These are phyloP conservation scores for Buddleja alternifolia DNA, from an alignment of 257 asterid species.

Conservation along the genomic window DNA sequence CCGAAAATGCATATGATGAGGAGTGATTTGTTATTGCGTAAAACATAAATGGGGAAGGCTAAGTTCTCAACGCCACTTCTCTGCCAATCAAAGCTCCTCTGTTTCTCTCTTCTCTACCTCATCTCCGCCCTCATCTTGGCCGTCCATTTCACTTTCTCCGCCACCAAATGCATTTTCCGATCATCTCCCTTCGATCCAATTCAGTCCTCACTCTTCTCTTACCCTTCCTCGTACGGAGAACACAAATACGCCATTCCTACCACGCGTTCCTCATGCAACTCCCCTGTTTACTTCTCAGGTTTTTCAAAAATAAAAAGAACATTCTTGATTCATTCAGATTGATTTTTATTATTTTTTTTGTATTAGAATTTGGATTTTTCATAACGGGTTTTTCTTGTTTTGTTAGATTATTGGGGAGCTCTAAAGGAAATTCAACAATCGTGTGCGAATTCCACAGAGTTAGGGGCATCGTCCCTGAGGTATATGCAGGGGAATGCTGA, in stretches of 20 bases:
- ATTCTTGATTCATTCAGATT: neutral
- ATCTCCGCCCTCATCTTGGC: constrained; percentile 59
- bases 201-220: constrained; percentile 62
- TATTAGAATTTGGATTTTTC: constrained; percentile 2
- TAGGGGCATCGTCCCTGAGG: constrained; percentile 39
- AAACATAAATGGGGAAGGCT: constrained; percentile 37
- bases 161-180: constrained; percentile 69
- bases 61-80: constrained; percentile 63
- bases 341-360: constrained; percentile 1
- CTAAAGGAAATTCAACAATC: constrained; percentile 47
- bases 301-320: neutral
- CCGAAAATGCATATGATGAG: neutral
- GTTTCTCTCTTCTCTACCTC: constrained; percentile 74
- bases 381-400: constrained; percentile 23
- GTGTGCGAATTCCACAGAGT: constrained; percentile 37
- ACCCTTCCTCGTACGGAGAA: constrained; percentile 89
- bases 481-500: constrained; percentile 57
- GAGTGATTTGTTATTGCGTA: neutral
- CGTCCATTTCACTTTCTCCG: constrained; percentile 52
- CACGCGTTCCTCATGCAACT: constrained; percentile 71
- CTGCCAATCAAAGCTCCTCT: constrained; percentile 74
- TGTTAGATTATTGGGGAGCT: constrained; percentile 63
- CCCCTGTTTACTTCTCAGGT: constrained; percentile 90
- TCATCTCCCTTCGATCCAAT: constrained; percentile 77
- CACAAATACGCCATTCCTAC: constrained; percentile 85